Evolutionary conservation across 2,329 filamentous ascomycete species (phyloP), one percentile per base, ranked within the genome.

Genomic region (Pestalotiopsis sp.): DNA sequence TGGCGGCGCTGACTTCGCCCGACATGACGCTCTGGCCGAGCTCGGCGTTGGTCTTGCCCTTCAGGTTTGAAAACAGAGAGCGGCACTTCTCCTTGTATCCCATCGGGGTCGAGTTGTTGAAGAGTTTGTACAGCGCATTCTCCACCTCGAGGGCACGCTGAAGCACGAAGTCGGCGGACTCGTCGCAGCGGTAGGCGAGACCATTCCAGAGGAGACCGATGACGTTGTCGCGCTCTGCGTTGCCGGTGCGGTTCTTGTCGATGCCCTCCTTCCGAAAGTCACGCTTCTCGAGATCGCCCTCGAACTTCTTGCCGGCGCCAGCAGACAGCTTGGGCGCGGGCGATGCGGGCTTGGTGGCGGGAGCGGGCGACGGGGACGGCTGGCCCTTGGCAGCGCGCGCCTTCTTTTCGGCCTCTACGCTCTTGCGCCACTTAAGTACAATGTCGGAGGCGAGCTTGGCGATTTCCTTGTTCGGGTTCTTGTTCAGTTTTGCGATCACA

Each of bases 131-230:
- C 5, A 93, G 93, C 7, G 94, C 93, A 49, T 87, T 80, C 84
- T 99, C 96, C 57, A 98, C 90, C 79, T 97, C 94, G 71, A 97
- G 88, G 58, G 92, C 89, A 73, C 89, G 89, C 72, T 91, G 88
- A 69, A 98, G 84, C 58, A 98, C 89, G 23, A 89, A 85, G 66
- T 90, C 90, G 31, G 93, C 79, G 36, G 92, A 89, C 79, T 92
- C 92, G 68, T 90, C 88, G 61, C 92, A 94, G 71, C 88, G 87
- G 78, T 84, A 91, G 6, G 89, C 88, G 20, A 99, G 86, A 17
- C 95, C 96, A 76, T 99, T 96, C 84, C 98, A 99, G 80, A 99
- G 89, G 58, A 99, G 87, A 64, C 94, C 94, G 71, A 98, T 91
- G 79, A 93, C 97, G 77, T 90, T 92, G 83, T 98, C 93, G 69